A percentile compares a stretch with the other conserved stretches of the same genome.
These are phyloP conservation scores for Giardia duodenalis DNA, from an alignment of 208 protist species.

Conservation along the genomic window DNA sequence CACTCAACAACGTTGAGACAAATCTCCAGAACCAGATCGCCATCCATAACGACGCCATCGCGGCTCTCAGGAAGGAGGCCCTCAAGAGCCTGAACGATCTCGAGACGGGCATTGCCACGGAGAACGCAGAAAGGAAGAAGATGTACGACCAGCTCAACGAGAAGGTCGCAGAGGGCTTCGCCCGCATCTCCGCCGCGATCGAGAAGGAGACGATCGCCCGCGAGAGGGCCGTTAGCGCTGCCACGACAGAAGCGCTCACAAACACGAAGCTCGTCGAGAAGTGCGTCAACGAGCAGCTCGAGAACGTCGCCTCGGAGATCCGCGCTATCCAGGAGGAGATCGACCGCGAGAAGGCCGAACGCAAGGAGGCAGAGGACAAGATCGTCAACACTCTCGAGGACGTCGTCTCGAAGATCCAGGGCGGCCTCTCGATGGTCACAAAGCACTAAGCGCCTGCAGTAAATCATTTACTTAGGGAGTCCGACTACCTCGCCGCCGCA, in stretches of 20 bases:
- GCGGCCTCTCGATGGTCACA: not conserved
- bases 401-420: constrained; percentile 7
- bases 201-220: constrained; percentile 9
- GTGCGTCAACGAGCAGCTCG: constrained; percentile 9
- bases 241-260: not conserved
- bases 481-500: not conserved
- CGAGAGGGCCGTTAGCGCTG: not conserved
- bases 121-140: not conserved
- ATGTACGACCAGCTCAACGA: constrained; percentile 13
- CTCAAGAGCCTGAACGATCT: not conserved
- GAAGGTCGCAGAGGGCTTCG: constrained; percentile 2
- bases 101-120: not conserved
- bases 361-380: constrained; percentile 4
- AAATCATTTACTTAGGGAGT: not conserved
- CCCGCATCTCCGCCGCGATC: not conserved
- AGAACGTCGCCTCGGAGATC: constrained; percentile 1
- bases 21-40: constrained; percentile 8
- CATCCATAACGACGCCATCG: not conserved
- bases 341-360: not conserved
- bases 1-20: not conserved
- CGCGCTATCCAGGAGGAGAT: constrained; percentile 4
- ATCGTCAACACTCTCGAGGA: constrained; percentile 8
- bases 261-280: constrained; percentile 10
- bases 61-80: not conserved
- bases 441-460: not conserved